Evolutionary conservation across 106 monocot species (phyloP), one percentile per base, ranked within the genome.

Genomic region (Apostasia shenzhenica): DNA sequence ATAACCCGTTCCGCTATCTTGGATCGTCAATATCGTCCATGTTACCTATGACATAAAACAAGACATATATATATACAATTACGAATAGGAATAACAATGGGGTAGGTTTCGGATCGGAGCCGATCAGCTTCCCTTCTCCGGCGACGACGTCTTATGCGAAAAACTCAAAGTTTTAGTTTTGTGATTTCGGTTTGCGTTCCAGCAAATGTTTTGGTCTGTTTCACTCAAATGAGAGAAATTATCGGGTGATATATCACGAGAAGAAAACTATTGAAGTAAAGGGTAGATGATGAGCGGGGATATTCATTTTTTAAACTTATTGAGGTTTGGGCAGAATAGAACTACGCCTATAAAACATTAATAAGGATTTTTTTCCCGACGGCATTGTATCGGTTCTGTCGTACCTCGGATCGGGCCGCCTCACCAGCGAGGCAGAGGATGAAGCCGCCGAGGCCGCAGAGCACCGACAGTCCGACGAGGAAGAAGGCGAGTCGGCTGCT

Each of bases 401-500:
- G 11, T 91, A 89, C 92, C 91, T 97, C 84, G 11, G 92, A 86
- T 55, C 84, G 72, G 26, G 92, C 67, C 43, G 82, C 89, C 77
- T 97, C 92, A 4, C 86, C 88, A 9, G 92, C 78, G 13, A 97
- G 83, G 79, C 81, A 97, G 9, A 92, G 73, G 14, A 97, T 70
- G 75, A 97, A 92, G 51, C 80, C 72, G 14, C 51, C 2, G 71
- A 97, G 78, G 67, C 91, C 86, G 56, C 84, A 86, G 59, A 92
- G 61, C 6, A 92, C 74, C 43, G 89, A 97, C 68, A 92, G 66
- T 47, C 74, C 81, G 45, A 92, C 86, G 46, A 97, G 80, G 62
- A 76, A 68, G 64, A 86, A 69, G 14, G 82, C 79, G 2, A 81
- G 67, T 48, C 57, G 68, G 65, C 83, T 72, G 63, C 77, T 69